Base-by-base conservation (phyloP, 192 early-diverging fungal genomes). In the Umbelopsis sp. region DNA sequence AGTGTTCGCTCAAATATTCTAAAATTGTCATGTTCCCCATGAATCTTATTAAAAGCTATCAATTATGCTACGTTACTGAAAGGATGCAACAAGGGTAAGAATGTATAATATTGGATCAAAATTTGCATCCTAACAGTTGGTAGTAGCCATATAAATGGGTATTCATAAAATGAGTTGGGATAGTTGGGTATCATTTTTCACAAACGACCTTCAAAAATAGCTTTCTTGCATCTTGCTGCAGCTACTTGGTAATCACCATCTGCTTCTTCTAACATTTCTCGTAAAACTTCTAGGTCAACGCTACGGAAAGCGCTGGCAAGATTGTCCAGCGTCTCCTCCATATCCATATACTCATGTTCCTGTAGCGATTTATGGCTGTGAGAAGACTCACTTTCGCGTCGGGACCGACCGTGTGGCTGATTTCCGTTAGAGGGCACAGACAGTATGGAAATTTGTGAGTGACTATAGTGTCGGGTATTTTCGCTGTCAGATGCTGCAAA, bases 261-360 rank as follows among this genome's bases (percentile, higher is more conserved):
- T 62, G 56, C 56, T 62, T 62, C 56, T 31, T 62, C 56, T 17
- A 62, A 32, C 5, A 62, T 62, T 31, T 62, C 29, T 34, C 56
- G 56, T 12, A 62, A 34, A 20, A 32, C 31, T 34, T 62, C 56
- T 34, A 20, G 16, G 17, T 62, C 56, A 62, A 62, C 26, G 31
- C 14, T 62, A 62, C 56, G 56, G 14, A 62, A 62, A 5, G 26
- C 34, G 0, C 7, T 29, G 7, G 56, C 24, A 20, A 62, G 20
- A 32, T 62, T 62, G 26, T 62, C 56, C 29, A 62, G 17, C 5
- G 56, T 31, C 31, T 62, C 56, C 26, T 62, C 56, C 56, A 62
- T 62, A 62, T 62, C 56, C 56, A 62, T 62, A 17, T 62, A 62
- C 9, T 62, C 56, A 34, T 62, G 26, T 20, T 62, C 56, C 16